Conservation (phyloP, 306 rosid genomes). For the Quercus berberidifolia region DNA sequence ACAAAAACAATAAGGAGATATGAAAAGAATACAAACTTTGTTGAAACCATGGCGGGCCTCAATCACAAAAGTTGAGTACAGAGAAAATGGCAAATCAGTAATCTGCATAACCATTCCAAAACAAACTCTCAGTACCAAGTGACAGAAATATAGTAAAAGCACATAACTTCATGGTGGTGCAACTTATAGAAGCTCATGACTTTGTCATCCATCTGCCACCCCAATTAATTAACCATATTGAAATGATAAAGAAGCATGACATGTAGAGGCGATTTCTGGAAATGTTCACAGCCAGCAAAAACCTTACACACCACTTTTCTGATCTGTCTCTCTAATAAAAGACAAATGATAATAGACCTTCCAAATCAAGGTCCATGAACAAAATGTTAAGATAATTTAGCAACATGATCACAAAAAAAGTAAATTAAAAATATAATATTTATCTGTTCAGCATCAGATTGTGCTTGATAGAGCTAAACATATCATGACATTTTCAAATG, state of each 20-base stretch:
- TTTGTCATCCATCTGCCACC: not conserved
- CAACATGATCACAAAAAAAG: not conserved
- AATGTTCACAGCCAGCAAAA: not conserved
- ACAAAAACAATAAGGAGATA: not conserved
- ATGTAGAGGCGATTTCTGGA: not conserved
- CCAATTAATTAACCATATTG: not conserved
- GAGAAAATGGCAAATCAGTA: slow-evolving; percentile 89
- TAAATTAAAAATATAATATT: not conserved
- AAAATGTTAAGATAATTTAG: not conserved
- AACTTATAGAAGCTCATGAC: not conserved
- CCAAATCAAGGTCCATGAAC: not conserved
- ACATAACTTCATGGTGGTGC: not conserved
- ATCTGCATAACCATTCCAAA: slow-evolving; percentile 56
- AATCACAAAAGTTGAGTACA: slow-evolving; percentile 94
- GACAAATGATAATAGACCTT: not conserved
- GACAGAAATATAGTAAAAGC: not conserved
- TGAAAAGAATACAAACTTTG: slow-evolving; percentile 47
- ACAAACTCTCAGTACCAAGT: slow-evolving; percentile 8
- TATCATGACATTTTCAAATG: not conserved
- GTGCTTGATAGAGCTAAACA: not conserved
- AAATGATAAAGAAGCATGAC: not conserved
- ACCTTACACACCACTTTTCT: not conserved
- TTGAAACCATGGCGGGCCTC: slow-evolving; percentile 96
- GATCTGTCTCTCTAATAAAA: not conserved
- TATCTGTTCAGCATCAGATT: not conserved